Percentiles rank a stretch among this genome's conserved stretches.
Conservation (phyloP, 2,329 filamentous ascomycete species). For the Botrytis hyacinthi region DNA sequence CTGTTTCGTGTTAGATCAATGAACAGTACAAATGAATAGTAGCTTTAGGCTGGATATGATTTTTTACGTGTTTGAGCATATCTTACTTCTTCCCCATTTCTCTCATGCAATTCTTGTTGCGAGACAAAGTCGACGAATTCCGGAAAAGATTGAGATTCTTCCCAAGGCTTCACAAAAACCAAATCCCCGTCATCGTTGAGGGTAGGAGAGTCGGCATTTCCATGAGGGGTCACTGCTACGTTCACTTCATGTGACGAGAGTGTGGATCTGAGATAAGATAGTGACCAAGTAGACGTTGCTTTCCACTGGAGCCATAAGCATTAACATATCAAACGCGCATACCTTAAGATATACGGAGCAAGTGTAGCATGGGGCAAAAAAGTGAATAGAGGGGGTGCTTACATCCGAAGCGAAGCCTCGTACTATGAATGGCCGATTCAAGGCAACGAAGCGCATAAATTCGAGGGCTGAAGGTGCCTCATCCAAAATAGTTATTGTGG, state of each 20-base stretch:
- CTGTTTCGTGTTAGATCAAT: constrained; percentile 41
- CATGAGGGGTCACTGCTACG: constrained; percentile 28
- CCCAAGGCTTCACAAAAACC: constrained; percentile 70
- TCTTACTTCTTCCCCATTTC: constrained; percentile 50
- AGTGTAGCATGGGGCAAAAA: neutral
- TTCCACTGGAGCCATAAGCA: constrained; percentile 1
- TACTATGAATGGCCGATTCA: constrained; percentile 73
- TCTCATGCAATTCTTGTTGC: constrained; percentile 49
- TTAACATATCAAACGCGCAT: neutral
- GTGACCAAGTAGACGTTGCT: constrained; percentile 19
- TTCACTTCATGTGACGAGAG: constrained; percentile 18
- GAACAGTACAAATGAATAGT: neutral
- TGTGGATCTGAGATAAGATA: constrained; percentile 19
- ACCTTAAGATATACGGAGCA: neutral
- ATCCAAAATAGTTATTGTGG: constrained; percentile 57
- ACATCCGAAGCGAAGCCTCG: constrained; percentile 54
- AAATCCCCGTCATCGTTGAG: constrained; percentile 38
- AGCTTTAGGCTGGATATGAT: neutral
- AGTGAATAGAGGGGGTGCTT: neutral
- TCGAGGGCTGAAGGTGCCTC: constrained; percentile 71
- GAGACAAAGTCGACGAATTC: constrained; percentile 62
- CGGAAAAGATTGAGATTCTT: constrained; percentile 61
- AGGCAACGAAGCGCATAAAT: constrained; percentile 74
- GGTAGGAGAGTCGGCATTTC: constrained; percentile 55
- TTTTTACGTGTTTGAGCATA: constrained; percentile 74